These are phyloP conservation scores for Umbelopsis isabellina DNA, from an alignment of 192 early-diverging fungal species.

Conservation along the genomic window DNA sequence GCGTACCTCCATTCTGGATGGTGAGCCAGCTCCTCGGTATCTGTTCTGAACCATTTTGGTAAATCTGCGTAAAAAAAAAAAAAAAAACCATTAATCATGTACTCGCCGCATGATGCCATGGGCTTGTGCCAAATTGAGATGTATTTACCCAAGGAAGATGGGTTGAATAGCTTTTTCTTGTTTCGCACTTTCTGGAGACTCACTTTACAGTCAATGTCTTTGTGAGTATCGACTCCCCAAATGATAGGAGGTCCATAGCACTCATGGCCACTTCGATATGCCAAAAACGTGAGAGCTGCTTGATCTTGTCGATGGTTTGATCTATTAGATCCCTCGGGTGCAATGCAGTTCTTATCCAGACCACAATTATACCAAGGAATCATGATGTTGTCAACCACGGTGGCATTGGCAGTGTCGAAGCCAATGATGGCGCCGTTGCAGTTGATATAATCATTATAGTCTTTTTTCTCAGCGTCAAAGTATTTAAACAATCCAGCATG, in stretches of 20 bases:
- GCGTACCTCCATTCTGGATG: slow-evolving; percentile 41
- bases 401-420: slow-evolving; percentile 44
- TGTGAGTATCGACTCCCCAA: slow-evolving; percentile 34
- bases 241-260: slow-evolving; percentile 31
- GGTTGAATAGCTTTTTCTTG: slow-evolving; percentile 25
- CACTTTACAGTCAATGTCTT: slow-evolving; percentile 48
- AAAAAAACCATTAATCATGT: neutral
- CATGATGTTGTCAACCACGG: slow-evolving; percentile 41
- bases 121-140: neutral
- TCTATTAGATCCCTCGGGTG: slow-evolving; percentile 48
- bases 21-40: slow-evolving; percentile 29
- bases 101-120: neutral
- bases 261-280: slow-evolving; percentile 36
- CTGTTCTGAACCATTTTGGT: slow-evolving; percentile 29
- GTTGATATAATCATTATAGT: slow-evolving; percentile 42
- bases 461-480: slow-evolving; percentile 36
- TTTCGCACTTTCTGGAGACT: slow-evolving; percentile 34
- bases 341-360: slow-evolving; percentile 50
- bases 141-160: slow-evolving; percentile 35
- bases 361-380: slow-evolving; percentile 51
- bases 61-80: slow-evolving; percentile 10
- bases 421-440: slow-evolving; percentile 53
- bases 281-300: slow-evolving; percentile 52
- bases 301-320: slow-evolving; percentile 61
- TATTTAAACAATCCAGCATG: slow-evolving; percentile 52